Evolutionary conservation across 306 rosid genomes (phyloP), one percentile per base, ranked within the genome.

Genomic region (Urtica urens): DNA sequence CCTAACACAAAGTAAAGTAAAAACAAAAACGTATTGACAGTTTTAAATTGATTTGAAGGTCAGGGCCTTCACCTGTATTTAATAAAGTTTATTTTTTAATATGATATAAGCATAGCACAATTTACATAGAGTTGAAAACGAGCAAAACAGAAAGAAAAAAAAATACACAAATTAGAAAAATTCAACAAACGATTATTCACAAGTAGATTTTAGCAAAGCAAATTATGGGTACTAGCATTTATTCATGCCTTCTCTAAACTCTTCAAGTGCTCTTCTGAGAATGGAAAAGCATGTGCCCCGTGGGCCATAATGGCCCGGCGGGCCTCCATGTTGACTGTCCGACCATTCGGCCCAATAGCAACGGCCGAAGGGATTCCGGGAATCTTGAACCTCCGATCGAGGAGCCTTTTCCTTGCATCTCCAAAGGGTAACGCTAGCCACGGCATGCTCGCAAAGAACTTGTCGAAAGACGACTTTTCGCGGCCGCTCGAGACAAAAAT

Each of bases 271-370:
- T 62, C 69, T 17, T 56, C 65, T 0, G 69, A 67, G 68, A 76
- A 76, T 0, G 82, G 82, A 67, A 51, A 76, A 24, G 82, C 75
- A 13, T 67, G 58, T 0, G 70, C 60, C 15, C 82, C 82, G 39
- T 87, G 56, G 21, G 25, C 2, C 25, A 10, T 16, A n/a, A 87
- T 28, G 39, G 76, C 62, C 5, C 46, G 28, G 18, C 78, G 62
- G 2, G 83, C 96, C 7, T 75, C 75, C 55, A 18, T 74, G 1
- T 82, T 73, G 55, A 78, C 66, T 0, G 96, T 87, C 21, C 51
- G 73, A 27, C 94, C 96, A 21, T 41, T 71, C 16, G 82, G 59
- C 35, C 80, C 82, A 15, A 87, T 62, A 38, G 82, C 88, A 51
- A 83, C 69, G 0, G 72, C 69, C 67, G 49, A 61, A 47, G 93